Evolutionary conservation across 2,329 filamentous ascomycete species (phyloP).

Genomic region (Nemania bipapillata): DNA sequence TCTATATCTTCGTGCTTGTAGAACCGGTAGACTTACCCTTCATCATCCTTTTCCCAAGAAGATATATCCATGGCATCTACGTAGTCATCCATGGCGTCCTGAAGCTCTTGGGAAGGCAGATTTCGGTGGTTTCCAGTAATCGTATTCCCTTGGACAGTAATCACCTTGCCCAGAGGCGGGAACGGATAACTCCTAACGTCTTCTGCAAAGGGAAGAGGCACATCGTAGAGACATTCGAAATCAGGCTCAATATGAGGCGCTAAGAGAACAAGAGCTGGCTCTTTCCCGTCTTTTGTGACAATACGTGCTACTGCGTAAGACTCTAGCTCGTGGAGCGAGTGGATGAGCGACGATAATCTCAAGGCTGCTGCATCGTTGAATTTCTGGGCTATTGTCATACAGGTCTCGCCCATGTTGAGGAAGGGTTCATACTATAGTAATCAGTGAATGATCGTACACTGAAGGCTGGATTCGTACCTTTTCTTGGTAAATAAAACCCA

Average conservation of each 20-base stretch:
- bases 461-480: constrained; percentile 62
- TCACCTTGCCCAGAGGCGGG: constrained; percentile 84
- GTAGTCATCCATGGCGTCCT: constrained; percentile 86
- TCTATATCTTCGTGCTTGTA: constrained; percentile 4
- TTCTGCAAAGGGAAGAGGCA: constrained; percentile 91
- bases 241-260: constrained; percentile 81
- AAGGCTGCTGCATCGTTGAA: constrained; percentile 84
- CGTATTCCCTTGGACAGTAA: constrained; percentile 85
- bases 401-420: constrained; percentile 83
- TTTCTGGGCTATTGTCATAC: constrained; percentile 79
- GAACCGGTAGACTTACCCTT: constrained; percentile 65
- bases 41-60: constrained; percentile 74
- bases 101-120: constrained; percentile 78
- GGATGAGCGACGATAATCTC: constrained; percentile 87
- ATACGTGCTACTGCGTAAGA: constrained; percentile 87
- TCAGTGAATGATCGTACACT: constrained; percentile 38
- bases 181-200: constrained; percentile 92
- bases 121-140: constrained; percentile 85
- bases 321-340: constrained; percentile 84
- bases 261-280: constrained; percentile 80
- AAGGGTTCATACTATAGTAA: constrained; percentile 77
- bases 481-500: constrained; percentile 83
- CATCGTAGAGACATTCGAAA: constrained; percentile 86
- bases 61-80: constrained; percentile 93
- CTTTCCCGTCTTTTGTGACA: constrained; percentile 83